A percentile compares a stretch with the other conserved stretches of the same genome.
Evolutionary conservation across 176 grass and related monocot genomes (phyloP).

Genomic region (Miscanthus lutarioriparius): DNA sequence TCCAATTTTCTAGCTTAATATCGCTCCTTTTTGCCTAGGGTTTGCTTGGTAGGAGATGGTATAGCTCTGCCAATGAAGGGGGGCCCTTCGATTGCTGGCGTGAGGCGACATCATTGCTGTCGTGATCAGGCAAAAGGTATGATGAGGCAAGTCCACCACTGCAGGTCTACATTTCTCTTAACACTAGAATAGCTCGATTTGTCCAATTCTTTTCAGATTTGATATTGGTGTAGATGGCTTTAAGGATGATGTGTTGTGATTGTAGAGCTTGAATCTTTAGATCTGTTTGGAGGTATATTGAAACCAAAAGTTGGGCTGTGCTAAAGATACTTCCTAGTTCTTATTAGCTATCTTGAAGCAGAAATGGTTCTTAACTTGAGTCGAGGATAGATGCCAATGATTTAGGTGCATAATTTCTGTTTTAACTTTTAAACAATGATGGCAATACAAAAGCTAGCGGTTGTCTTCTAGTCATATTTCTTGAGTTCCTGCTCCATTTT

Average conservation of each 20-base stretch:
- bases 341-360: constrained; percentile 9
- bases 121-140: constrained; percentile 94
- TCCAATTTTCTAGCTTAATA: neutral
- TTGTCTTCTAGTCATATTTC: neutral
- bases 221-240: neutral
- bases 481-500: neutral
- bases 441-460: neutral
- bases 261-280: neutral
- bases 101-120: constrained; percentile 77
- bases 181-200: neutral
- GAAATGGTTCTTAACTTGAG: neutral
- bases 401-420: neutral
- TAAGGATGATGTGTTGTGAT: neutral
- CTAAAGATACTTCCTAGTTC: neutral
- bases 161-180: constrained; percentile 57
- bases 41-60: constrained; percentile 40
- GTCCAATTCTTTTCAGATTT: constrained; percentile 3
- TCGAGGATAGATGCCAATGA: neutral
- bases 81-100: constrained; percentile 54
- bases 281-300: neutral
- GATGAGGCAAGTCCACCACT: constrained; percentile 93
- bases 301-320: neutral
- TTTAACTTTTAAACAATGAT: neutral
- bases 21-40: constrained; percentile 12
- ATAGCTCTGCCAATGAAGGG: constrained; percentile 51